Evolutionary conservation across 768 basidiomycete genomes (phyloP).

Genomic region (Rhizopogon vulgaris): DNA sequence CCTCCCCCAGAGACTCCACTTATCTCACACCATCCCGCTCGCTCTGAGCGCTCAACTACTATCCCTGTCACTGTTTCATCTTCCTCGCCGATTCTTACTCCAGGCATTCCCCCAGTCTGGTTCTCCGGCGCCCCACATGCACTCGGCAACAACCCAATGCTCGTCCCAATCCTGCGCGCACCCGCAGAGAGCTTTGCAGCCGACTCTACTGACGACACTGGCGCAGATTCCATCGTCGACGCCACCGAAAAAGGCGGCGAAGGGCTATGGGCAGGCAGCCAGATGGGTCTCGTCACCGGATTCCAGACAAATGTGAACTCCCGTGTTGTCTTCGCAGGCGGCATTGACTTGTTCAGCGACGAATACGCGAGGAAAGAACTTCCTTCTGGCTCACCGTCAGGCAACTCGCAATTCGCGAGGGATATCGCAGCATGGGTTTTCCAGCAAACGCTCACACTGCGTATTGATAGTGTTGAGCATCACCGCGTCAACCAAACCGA

Average conservation of each 20-base stretch:
- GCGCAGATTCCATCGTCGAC: constrained; percentile 59
- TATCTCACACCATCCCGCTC: constrained; percentile 79
- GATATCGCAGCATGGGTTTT: constrained; percentile 88
- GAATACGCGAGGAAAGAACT: constrained; percentile 61
- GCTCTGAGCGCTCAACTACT: constrained; percentile 55
- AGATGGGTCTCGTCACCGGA: constrained; percentile 74
- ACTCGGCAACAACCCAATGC: constrained; percentile 65
- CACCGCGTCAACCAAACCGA: constrained; percentile 58
- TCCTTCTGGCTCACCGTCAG: constrained; percentile 53
- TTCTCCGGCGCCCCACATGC: constrained; percentile 69
- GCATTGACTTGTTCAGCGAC: constrained; percentile 75
- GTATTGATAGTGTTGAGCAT: constrained; percentile 71
- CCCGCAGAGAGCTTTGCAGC: constrained; percentile 72
- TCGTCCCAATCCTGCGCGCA: constrained; percentile 78
- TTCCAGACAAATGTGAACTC: constrained; percentile 82
- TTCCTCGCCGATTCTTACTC: constrained; percentile 38
- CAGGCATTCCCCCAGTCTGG: constrained; percentile 56
- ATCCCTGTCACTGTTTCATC: constrained; percentile 56
- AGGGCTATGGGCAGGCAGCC: constrained; percentile 77
- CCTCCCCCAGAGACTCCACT: constrained; percentile 81
- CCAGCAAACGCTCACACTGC: constrained; percentile 77
- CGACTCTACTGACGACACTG: constrained; percentile 51
- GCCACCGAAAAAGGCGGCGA: constrained; percentile 72
- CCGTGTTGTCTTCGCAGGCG: constrained; percentile 76
- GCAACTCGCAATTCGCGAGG: constrained; percentile 67